Percentiles rank a stretch among this genome's conserved stretches.
Evolutionary conservation across 129 eudicot species (phyloP).

Genomic region (Saussurea involucrata): DNA sequence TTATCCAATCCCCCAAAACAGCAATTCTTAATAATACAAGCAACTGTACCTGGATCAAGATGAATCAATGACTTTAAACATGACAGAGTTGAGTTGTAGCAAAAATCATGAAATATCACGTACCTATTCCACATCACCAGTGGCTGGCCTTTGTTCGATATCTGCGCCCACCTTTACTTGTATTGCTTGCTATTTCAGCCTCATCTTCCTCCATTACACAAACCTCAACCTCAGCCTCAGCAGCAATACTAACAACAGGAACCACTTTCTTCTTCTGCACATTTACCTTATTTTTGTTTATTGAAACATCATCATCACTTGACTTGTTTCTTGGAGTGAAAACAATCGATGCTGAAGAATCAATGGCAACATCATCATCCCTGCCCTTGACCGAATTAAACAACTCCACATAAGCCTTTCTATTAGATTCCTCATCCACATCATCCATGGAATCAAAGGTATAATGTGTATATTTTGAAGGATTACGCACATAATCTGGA

Average conservation of each 20-base stretch:
- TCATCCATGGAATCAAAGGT: conserved; percentile 59
- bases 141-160: conserved; percentile 46
- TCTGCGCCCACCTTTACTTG: conserved; percentile 42
- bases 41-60: neutral
- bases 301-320: conserved; percentile 25
- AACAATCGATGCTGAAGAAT: conserved; percentile 38
- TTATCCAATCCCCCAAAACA: too few relatives aligned
- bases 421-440: conserved; percentile 60
- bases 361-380: conserved; percentile 23
- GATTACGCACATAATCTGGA: conserved; percentile 69
- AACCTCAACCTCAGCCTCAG: conserved; percentile 35
- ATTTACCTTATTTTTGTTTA: conserved; percentile 24
- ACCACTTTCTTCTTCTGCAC: conserved; percentile 28
- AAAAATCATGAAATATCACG: neutral
- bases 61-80: neutral
- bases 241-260: conserved; percentile 44
- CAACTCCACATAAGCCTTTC: conserved; percentile 57
- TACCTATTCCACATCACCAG: neutral
- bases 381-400: conserved; percentile 39
- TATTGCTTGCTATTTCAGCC: conserved; percentile 16
- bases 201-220: conserved; percentile 86
- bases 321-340: conserved; percentile 56
- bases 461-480: conserved; percentile 74
- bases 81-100: neutral
- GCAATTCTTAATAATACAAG: neutral